A percentile compares a stretch with the other conserved stretches of the same genome.
Evolutionary conservation across 2,329 filamentous ascomycete species (phyloP).

Genomic region (Penicillium sp.): DNA sequence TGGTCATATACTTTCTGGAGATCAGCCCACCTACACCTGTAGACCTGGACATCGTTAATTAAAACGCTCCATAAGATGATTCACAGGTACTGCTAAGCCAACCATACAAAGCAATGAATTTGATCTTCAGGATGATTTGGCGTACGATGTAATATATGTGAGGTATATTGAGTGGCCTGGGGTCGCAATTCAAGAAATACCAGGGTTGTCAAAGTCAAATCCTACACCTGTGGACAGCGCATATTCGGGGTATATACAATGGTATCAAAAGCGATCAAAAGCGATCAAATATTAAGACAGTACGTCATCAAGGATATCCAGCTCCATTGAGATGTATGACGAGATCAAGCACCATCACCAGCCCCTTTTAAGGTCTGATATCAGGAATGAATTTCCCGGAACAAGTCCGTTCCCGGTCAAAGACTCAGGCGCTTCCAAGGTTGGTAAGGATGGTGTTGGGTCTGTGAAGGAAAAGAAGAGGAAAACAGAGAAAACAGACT

Average conservation of each 20-base stretch:
- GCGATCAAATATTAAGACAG: background rate
- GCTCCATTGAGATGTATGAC: constrained; percentile 15
- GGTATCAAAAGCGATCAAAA: background rate
- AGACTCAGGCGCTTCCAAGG: background rate
- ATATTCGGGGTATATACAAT: background rate
- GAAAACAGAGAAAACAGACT: background rate
- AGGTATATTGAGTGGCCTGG: background rate
- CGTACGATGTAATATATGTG: no score
- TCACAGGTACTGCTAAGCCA: no score
- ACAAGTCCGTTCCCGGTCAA: background rate
- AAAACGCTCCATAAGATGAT: no score
- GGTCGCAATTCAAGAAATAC: background rate
- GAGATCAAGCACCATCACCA: constrained; percentile 3
- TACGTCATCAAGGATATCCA: constrained; percentile 14
- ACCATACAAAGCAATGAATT: no score
- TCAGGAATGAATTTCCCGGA: background rate
- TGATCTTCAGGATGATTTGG: no score
- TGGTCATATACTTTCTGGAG: background rate
- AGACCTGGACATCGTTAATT: no score
- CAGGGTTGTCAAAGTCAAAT: background rate
- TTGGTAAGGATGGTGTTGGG: background rate
- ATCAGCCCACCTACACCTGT: background rate
- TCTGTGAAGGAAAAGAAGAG: background rate
- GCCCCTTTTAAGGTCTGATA: background rate
- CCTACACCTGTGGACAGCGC: background rate